Conservation (phyloP, 2,329 filamentous ascomycete genomes). For the Neurospora crassa region DNA sequence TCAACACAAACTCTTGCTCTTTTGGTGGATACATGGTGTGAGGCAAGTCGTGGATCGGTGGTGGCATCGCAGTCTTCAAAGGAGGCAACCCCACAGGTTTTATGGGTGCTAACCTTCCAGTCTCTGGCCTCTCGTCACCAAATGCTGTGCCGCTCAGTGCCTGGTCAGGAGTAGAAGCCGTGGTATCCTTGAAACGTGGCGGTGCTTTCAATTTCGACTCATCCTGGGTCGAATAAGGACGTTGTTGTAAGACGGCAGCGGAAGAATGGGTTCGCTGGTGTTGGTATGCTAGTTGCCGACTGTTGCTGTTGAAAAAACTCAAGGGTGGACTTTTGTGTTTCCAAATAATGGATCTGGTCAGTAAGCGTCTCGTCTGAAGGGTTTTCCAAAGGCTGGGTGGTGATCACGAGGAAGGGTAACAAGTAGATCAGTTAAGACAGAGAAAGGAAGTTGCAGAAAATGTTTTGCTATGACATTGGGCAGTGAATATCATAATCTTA, state of each 20-base stretch:
- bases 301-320: constrained; percentile 14
- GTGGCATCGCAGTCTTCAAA: constrained; percentile 10
- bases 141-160: background rate
- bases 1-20: constrained; percentile 20
- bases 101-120: background rate
- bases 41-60: constrained; percentile 6
- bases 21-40: constrained; percentile 13
- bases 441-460: background rate
- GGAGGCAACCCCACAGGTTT: constrained; percentile 1
- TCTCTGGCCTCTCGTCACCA: background rate
- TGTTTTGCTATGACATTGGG: background rate
- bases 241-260: constrained; percentile 11
- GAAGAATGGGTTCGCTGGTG: constrained; percentile 15
- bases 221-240: constrained; percentile 8
- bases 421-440: background rate
- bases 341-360: background rate
- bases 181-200: constrained; percentile 6
- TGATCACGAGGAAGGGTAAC: background rate
- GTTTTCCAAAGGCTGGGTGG: background rate
- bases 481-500: background rate
- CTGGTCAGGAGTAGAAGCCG: background rate
- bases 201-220: constrained; percentile 12
- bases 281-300: constrained; percentile 7
- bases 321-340: constrained; percentile 15
- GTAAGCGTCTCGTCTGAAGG: background rate